phyloP scores from a whole-genome alignment of 495 filamentous ascomycete species.

The Terfezia claveryi region DNA sequence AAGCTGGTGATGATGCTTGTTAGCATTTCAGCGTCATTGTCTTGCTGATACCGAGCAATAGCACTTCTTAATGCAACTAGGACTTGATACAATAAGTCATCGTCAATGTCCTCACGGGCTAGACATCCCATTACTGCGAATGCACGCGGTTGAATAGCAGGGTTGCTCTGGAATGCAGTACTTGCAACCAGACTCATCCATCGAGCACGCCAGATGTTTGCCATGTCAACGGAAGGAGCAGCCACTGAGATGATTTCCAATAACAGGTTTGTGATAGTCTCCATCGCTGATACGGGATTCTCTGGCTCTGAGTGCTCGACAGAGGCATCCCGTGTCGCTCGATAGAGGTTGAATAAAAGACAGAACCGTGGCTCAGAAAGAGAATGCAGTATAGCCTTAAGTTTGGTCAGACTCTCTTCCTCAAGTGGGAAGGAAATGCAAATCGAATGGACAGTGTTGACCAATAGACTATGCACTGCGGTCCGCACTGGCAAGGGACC shows the following conservation, averaged over 20 bases:
- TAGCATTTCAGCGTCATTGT: constrained; percentile 40
- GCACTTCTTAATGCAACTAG: constrained; percentile 40
- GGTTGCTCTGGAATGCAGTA: constrained; percentile 49
- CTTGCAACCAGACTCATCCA: constrained; percentile 51
- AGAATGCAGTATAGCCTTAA: constrained; percentile 31
- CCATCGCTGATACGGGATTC: constrained; percentile 13
- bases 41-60: constrained; percentile 35
- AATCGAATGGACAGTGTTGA: constrained; percentile 42
- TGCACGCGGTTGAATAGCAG: constrained; percentile 41
- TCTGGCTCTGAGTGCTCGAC: not conserved
- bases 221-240: constrained; percentile 38
- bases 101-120: constrained; percentile 43
- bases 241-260: constrained; percentile 39
- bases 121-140: constrained; percentile 50
- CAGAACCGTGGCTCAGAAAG: constrained; percentile 30
- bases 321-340: constrained; percentile 19
- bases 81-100: constrained; percentile 46
- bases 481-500: constrained; percentile 32
- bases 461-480: constrained; percentile 35
- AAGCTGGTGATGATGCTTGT: constrained; percentile 39
- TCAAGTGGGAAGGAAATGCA: constrained; percentile 38
- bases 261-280: constrained; percentile 27
- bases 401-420: constrained; percentile 29
- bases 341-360: constrained; percentile 19
- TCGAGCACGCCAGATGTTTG: constrained; percentile 45